phyloP scores from a whole-genome alignment of 2,329 filamentous ascomycete genomes.

The Dothistroma septosporum region DNA sequence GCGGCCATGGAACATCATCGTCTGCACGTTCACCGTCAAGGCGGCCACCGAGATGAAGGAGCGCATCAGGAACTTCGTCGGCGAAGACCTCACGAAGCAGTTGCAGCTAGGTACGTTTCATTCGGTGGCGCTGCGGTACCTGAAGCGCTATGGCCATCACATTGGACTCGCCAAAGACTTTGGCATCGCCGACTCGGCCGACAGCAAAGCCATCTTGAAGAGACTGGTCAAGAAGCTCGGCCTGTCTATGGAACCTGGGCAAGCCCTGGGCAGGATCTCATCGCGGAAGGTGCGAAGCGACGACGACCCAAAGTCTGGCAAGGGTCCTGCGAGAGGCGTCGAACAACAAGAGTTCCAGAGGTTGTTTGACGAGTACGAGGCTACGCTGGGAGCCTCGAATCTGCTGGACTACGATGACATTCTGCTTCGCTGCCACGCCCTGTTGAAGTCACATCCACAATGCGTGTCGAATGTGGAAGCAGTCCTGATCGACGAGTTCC shows the following conservation, averaged over 20 bases:
- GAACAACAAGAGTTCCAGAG: conserved; percentile 63
- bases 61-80: conserved; percentile 76
- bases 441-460: conserved; percentile 67
- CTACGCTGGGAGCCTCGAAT: conserved; percentile 68
- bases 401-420: conserved; percentile 93
- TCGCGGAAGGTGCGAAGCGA: conserved; percentile 56
- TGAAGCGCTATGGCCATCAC: conserved; percentile 75
- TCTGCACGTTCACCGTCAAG: conserved; percentile 96
- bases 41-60: conserved; percentile 91
- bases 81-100: conserved; percentile 67
- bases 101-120: conserved; percentile 92
- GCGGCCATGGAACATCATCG: conserved; percentile 81
- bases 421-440: conserved; percentile 73
- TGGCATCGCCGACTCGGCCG: conserved; percentile 80
- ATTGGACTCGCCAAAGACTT: conserved; percentile 82
- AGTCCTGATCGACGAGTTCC: conserved; percentile 94
- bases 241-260: conserved; percentile 63
- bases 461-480: conserved; percentile 88
- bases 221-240: conserved; percentile 75
- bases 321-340: conserved; percentile 38
- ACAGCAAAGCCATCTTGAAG: conserved; percentile 73
- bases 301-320: conserved; percentile 44
- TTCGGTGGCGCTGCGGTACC: conserved; percentile 80
- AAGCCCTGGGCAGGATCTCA: conserved; percentile 71
- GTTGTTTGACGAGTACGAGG: conserved; percentile 72